phyloP scores from a whole-genome alignment of 1,139 yeast genomes.

The Candida neerlandica region DNA sequence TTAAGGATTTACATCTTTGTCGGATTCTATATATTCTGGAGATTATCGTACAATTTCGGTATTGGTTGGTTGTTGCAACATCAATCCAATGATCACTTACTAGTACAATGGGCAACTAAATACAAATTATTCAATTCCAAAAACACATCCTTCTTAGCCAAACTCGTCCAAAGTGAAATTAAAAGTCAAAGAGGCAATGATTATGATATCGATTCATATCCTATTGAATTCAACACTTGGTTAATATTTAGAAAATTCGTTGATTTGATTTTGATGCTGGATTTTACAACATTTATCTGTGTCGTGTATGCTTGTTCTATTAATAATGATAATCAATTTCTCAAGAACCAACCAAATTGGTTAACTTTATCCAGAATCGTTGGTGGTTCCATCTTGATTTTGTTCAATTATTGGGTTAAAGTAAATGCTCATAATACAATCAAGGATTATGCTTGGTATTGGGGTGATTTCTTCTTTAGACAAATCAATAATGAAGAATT shows the following conservation, averaged over 20 bases:
- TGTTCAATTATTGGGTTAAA: conserved; percentile 85
- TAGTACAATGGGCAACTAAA: conserved; percentile 58
- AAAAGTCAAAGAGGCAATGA: conserved; percentile 61
- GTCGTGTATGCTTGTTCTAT: conserved; percentile 63
- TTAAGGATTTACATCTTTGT: conserved; percentile 50
- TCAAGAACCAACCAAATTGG: conserved; percentile 37
- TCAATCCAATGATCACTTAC: conserved; percentile 62
- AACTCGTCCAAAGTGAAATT: conserved; percentile 46
- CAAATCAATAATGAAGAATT: conserved; percentile 74
- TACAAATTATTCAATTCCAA: conserved; percentile 47
- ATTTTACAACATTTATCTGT: conserved; percentile 75
- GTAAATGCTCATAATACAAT: conserved; percentile 88
- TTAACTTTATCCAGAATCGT: conserved; percentile 39
- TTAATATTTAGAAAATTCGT: conserved; percentile 76
- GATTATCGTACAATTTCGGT: conserved; percentile 76
- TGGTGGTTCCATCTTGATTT: conserved; percentile 52
- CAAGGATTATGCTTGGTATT: conserved; percentile 92
- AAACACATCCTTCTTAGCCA: conserved; percentile 39
- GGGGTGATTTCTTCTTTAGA: conserved; percentile 92
- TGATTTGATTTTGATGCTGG: conserved; percentile 84
- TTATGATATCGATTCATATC: conserved; percentile 54
- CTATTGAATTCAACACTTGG: conserved; percentile 85
- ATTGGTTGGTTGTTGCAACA: conserved; percentile 70
- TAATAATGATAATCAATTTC: conserved; percentile 43
- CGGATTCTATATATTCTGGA: conserved; percentile 70